Evolutionary conservation across 768 basidiomycete species (phyloP), one percentile per base, ranked within the genome.

Genomic region (Paxillus involutus): DNA sequence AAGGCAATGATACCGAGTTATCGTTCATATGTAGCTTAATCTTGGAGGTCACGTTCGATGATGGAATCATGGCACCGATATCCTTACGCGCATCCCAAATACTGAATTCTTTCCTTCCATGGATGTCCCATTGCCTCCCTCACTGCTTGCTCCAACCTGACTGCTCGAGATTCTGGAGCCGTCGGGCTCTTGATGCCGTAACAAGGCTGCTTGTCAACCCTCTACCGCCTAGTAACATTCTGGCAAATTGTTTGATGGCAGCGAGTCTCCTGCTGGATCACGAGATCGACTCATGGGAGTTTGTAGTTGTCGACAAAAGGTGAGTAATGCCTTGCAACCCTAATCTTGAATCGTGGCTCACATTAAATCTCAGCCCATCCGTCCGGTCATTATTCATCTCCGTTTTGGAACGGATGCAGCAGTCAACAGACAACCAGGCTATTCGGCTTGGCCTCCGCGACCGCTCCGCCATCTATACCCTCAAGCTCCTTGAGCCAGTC

Each of bases 161-260:
- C 26, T 45, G 24, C 21, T 41, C 53, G 32, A 35, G 37, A 24
- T 45, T 45, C 19, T 42, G 39, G 41, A 54, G 49, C 19, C 48
- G 44, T 14, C 40, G 48, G 7, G 53, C 53, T 17, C 40, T 54
- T 19, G 40, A 51, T 32, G 49, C 39, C 21, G 32, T 54, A 17
- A n/a, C 39, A 24, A 33, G 50, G 33, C n/a, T 54, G n/a, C 41
- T 54, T 35, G 30, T 24, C 3, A 17, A 24, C 11, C 49, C 53
- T 14, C 39, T 54, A 6, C 53, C 49, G 16, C 51, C 53, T 16
- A 52, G 39, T 24, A 33, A 54, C 30, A 24, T 54, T 16, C 16
- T 54, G 12, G 53, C 50, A 26, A 52, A 54, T 21, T 54, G 53
- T 44, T 41, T 54, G 29, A n/a, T 52, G 24, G 53, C 53, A 5